Base-by-base conservation (phyloP, 78 protist genomes). In the Capsaspora owczarzaki region DNA sequence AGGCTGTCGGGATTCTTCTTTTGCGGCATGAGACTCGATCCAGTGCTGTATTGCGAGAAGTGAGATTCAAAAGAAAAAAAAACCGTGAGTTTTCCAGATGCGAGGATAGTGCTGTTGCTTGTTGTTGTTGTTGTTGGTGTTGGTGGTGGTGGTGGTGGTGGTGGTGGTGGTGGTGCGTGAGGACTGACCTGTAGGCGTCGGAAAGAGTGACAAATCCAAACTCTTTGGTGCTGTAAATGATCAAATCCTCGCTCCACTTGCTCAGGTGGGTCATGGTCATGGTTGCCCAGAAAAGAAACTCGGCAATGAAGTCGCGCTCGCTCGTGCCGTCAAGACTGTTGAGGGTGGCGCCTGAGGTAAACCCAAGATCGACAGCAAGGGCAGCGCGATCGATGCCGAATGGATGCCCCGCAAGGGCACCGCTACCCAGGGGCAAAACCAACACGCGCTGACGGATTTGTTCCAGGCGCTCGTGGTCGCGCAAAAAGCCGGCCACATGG, bases 401-500 rank as follows among this genome's bases (percentile, higher is more conserved):
- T 31, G 93, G 93, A 38, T 87, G 46, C 27, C 93, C 93, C 22
- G 93, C 93, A 23, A 90, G 63, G 23, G 93, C 93, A 38, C 91
- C 91, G 1, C 81, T 33, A 23, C 92, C 87, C 74, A 89, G 42
- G 42, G 87, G 89, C 37, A 83, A 89, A 10, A 81, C 41, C 37
- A 71, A 8, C 53, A 82, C 25, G 61, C 87, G 75, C 23, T 5
- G 23, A 20, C 53, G 33, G 29, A n/a, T 40, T 49, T 76, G 41
- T 41, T 0, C n/a, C 31, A 86, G 66, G 1, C 89, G 61, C 22
- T 81, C 80, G 35, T 2, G 8, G 76, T 90, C 93, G 22, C 89
- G 46, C 60, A 1, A 0, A 71, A 85, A 80, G 27, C 69, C 31
- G 41, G 68, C 46, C 31, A 87, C 90, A 25, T 87, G 85, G 22